These are phyloP conservation scores for Lenwebbia sp. DNA, from an alignment of 345 rosid species.

Conservation along the genomic window DNA sequence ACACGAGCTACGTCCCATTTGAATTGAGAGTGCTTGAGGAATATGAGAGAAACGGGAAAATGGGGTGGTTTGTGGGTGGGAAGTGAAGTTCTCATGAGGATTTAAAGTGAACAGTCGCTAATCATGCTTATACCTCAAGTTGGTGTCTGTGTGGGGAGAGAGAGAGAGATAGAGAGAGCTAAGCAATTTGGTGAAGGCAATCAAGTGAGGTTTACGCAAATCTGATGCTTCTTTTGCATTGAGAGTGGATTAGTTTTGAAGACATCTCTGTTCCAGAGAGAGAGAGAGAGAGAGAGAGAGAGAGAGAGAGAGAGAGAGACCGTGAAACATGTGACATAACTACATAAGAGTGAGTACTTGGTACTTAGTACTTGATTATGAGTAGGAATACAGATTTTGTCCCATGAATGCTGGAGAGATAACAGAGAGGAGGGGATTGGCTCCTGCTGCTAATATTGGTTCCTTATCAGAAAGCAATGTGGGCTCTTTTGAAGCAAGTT, in stretches of 20 bases:
- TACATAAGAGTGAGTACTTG: background rate
- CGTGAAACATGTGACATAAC: background rate
- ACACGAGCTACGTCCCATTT: conserved; percentile 52
- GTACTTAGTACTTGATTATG: background rate
- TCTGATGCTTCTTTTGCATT: conserved; percentile 37
- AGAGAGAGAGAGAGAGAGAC: background rate
- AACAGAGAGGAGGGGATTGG: background rate
- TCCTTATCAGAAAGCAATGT: background rate
- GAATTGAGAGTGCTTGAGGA: background rate
- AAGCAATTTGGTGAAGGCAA: conserved; percentile 36
- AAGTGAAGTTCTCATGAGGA: background rate
- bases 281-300: background rate
- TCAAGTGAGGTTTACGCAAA: conserved; percentile 52
- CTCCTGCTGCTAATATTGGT: background rate
- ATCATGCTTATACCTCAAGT: conserved; percentile 47
- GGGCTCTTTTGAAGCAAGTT: background rate
- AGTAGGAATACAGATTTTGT: background rate
- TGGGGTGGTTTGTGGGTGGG: background rate
- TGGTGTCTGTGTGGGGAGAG: background rate
- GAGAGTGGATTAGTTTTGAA: conserved; percentile 35
- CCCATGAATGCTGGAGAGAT: background rate
- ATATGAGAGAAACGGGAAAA: background rate
- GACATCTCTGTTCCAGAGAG: conserved; percentile 18
- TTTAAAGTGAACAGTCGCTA: conserved; percentile 6
- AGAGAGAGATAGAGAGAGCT: conserved; percentile 9